These are phyloP conservation scores for Barnettozyma siamensis DNA, from an alignment of 805 yeast genomes.

Conservation along the genomic window DNA sequence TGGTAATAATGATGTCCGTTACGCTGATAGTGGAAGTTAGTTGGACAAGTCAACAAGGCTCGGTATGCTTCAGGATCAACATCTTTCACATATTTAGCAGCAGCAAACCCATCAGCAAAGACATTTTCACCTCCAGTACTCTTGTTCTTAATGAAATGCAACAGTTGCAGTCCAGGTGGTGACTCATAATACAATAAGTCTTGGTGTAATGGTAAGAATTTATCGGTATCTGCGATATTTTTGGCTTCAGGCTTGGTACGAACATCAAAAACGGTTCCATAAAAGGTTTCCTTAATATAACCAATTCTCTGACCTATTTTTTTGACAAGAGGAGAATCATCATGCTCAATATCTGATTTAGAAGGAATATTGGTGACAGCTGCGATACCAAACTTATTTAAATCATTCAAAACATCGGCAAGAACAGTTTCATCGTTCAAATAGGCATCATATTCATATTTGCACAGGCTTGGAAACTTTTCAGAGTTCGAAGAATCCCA, in stretches of 20 bases:
- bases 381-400: constrained; percentile 53
- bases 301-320: constrained; percentile 52
- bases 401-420: constrained; percentile 33
- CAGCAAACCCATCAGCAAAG: constrained; percentile 66
- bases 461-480: constrained; percentile 14
- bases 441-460: constrained; percentile 12
- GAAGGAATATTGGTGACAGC: constrained; percentile 52
- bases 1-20: constrained; percentile 57
- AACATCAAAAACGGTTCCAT: constrained; percentile 69
- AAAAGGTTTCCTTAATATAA: constrained; percentile 63
- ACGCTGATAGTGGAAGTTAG: constrained; percentile 63
- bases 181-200: constrained; percentile 72
- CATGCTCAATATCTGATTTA: constrained; percentile 23
- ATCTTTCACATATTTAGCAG: constrained; percentile 49
- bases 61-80: constrained; percentile 57
- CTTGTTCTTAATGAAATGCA: constrained; percentile 51
- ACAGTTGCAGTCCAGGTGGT: constrained; percentile 72
- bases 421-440: constrained; percentile 20
- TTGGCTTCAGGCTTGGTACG: constrained; percentile 45
- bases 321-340: constrained; percentile 30
- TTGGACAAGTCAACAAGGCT: constrained; percentile 57
- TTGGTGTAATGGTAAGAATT: constrained; percentile 68
- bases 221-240: constrained; percentile 65
- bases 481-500: constrained; percentile 34
- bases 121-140: constrained; percentile 63